Conservation (phyloP, 805 yeast genomes). For the Kuraishia capsulata region DNA sequence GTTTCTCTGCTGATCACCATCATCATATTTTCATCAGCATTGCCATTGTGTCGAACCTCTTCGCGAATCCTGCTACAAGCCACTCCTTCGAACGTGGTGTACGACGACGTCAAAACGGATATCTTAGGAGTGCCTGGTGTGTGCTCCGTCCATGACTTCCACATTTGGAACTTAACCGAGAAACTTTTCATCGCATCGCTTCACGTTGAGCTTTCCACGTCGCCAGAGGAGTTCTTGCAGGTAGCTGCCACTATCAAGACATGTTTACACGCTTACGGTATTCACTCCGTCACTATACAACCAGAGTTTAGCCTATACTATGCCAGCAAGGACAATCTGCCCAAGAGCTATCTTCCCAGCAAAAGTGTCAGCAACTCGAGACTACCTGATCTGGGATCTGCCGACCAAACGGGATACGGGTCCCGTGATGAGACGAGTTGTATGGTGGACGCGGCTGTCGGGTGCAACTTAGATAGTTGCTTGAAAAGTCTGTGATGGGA, state of each 20-base stretch:
- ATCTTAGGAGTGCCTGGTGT: conserved; percentile 65
- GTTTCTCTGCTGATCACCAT: conserved; percentile 79
- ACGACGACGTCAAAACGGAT: conserved; percentile 63
- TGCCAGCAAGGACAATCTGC: conserved; percentile 17
- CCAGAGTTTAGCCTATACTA: conserved; percentile 65
- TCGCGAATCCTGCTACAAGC: conserved; percentile 88
- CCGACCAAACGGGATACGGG: conserved; percentile 19
- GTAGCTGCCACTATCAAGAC: conserved; percentile 70
- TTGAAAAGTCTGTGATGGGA: too few species aligned
- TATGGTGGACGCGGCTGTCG: conserved; percentile 41
- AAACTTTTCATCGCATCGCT: conserved; percentile 78
- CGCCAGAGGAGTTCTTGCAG: conserved; percentile 58
- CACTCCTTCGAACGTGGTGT: conserved; percentile 76
- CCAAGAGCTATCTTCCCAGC: conserved; percentile 17
- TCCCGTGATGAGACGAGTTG: conserved; percentile 18
- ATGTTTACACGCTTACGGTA: conserved; percentile 74
- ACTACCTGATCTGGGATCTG: too few species aligned
- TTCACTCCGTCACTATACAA: conserved; percentile 91
- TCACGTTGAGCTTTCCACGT: conserved; percentile 66
- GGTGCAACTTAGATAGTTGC: conserved; percentile 40
- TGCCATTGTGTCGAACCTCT: conserved; percentile 81
- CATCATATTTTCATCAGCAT: conserved; percentile 84
- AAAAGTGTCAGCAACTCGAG: conserved; percentile 7
- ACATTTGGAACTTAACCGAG: conserved; percentile 93
- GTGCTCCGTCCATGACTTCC: conserved; percentile 86